Percentiles rank a stretch among this genome's conserved stretches.
phyloP scores from a whole-genome alignment of 805 yeast species.

The Groenewaldozyma salmanticensis region DNA sequence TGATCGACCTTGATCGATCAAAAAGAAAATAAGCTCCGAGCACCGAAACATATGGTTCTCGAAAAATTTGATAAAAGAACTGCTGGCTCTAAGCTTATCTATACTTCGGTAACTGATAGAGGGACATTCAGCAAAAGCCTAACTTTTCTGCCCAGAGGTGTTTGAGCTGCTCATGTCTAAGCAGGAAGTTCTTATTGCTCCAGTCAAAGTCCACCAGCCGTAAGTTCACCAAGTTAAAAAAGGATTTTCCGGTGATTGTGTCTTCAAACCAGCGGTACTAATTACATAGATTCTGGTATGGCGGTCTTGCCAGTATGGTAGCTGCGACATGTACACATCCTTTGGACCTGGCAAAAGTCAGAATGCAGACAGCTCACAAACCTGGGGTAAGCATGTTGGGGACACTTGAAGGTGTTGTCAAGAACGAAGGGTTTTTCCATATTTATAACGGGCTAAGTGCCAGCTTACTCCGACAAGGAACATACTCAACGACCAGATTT shows the following conservation, averaged over 20 bases:
- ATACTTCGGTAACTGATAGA: too few relatives aligned
- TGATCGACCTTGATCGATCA: too few relatives aligned
- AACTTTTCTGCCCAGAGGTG: too few relatives aligned
- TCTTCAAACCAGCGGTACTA: neutral
- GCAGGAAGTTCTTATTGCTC: neutral
- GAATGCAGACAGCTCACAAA: slow-evolving; percentile 65
- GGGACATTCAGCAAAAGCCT: too few relatives aligned
- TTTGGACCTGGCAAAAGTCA: slow-evolving; percentile 75
- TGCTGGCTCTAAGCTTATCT: too few relatives aligned
- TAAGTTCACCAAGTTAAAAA: neutral
- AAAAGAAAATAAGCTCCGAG: too few relatives aligned
- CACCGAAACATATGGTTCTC: too few relatives aligned
- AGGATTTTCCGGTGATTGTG: neutral
- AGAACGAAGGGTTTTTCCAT: slow-evolving; percentile 51
- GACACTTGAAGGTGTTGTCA: slow-evolving; percentile 51
- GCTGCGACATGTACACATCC: slow-evolving; percentile 52
- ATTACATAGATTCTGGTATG: slow-evolving; percentile 32
- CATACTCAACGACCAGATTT: slow-evolving; percentile 78
- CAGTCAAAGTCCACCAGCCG: slow-evolving; percentile 16
- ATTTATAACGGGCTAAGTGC: slow-evolving; percentile 81
- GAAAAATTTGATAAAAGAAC: too few relatives aligned
- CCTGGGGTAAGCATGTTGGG: slow-evolving; percentile 55
- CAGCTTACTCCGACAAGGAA: slow-evolving; percentile 73
- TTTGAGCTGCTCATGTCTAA: too few relatives aligned
- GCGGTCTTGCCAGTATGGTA: slow-evolving; percentile 33